Evolutionary conservation across 192 early-diverging fungal species (phyloP), one percentile per base, ranked within the genome.

Genomic region (Backusella luteola): DNA sequence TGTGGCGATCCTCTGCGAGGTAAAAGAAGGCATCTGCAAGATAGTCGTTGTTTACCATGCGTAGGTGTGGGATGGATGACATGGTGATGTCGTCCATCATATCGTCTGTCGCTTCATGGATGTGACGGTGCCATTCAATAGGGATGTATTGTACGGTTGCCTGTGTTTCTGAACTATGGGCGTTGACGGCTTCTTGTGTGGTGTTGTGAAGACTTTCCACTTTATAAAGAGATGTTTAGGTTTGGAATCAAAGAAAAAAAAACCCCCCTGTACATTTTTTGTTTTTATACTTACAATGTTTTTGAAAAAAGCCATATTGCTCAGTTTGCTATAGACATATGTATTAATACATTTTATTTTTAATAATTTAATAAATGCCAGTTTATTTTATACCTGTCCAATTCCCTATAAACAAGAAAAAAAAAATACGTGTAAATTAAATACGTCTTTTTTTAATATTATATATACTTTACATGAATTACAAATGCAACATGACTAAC

Each of bases 81-180:
- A 84, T 42, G 4, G 82, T 84, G 59, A 84, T 84, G 19, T 71
- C 66, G 36, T 80, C 72, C 46, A 84, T 69, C 19, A 70, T 73
- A 6, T 76, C 73, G 21, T 84, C 82, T 0, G 75, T 74, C 8
- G 77, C 76, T 34, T 80, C 76, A 38, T 84, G 82, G 6, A 84
- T 79, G n/a, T 79, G 73, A 34, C 76, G 70, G 29, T 84, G 82
- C 79, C 79, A 84, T 75, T 80, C 82, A 53, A 84, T 80, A 6
- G 82, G 82, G 34, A 84, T 73, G 21, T 80, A 52, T 41, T 84
- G 79, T 7, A 84, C 80, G 8, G 75, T 73, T 23, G 80, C 76
- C 29, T 78, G 75, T 12, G 73, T 76, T 34, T 84, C 76, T 1
- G 82, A 79, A 35, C 76, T 44, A 36, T 84, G 80, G 19, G 76